Conservation (phyloP, 2,329 filamentous ascomycete species). For the Dendryphion nanum region DNA sequence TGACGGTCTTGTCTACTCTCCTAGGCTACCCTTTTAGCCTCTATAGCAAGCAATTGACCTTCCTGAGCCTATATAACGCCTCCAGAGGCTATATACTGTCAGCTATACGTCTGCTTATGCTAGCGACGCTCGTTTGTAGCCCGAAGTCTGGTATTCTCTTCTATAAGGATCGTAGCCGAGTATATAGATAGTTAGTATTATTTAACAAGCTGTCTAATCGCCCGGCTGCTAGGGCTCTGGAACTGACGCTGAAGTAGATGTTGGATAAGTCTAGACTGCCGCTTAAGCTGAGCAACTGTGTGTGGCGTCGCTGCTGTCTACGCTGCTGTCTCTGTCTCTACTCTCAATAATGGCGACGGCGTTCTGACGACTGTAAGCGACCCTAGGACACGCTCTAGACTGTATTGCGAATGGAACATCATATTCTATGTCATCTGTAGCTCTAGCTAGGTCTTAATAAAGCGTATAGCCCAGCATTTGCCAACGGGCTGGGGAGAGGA, state of each 20-base stretch:
- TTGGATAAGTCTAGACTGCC: slow-evolving; percentile 13
- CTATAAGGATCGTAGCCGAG: not conserved
- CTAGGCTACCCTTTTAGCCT: slow-evolving; percentile 1
- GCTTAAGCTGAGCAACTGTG: slow-evolving; percentile 16
- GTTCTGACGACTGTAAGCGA: slow-evolving; percentile 11
- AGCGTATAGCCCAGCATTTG: slow-evolving; percentile 2
- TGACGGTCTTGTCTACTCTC: not conserved
- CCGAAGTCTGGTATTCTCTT: not conserved
- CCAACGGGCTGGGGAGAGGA: slow-evolving; percentile 3
- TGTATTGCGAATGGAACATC: slow-evolving; percentile 4
- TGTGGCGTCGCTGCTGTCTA: slow-evolving; percentile 17
- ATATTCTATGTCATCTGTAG: slow-evolving; percentile 8
- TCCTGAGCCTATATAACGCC: slow-evolving; percentile 5
- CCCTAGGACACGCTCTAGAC: slow-evolving; percentile 15
- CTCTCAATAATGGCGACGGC: slow-evolving; percentile 13
- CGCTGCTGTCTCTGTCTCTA: not conserved
- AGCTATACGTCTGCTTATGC: slow-evolving; percentile 1
- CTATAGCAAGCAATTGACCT: slow-evolving; percentile 2
- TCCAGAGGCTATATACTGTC: slow-evolving; percentile 8
- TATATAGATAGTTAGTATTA: slow-evolving; percentile 10
- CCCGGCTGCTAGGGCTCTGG: slow-evolving; percentile 15
- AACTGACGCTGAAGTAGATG: slow-evolving; percentile 11
- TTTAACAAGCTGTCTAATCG: slow-evolving; percentile 15
- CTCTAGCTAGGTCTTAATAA: slow-evolving; percentile 6
- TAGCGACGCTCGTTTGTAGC: slow-evolving; percentile 1